These are phyloP conservation scores for Mitragyna speciosa DNA, from an alignment of 257 asterid genomes.

Conservation along the genomic window DNA sequence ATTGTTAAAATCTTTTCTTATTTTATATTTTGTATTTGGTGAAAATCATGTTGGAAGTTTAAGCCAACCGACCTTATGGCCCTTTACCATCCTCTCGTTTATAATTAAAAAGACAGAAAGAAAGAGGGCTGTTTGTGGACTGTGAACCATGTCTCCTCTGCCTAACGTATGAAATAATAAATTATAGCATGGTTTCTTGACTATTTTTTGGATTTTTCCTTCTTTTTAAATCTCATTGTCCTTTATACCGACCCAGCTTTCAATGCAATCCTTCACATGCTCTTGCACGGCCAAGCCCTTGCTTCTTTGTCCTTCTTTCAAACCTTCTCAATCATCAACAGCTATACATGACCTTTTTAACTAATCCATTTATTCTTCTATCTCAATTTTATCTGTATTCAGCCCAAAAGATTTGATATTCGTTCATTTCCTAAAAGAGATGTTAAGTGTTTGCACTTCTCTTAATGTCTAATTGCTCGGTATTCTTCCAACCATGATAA, in stretches of 20 bases:
- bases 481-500: too few relatives aligned
- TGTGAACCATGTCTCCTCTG: constrained; percentile 35
- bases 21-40: too few relatives aligned
- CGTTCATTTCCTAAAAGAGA: too few relatives aligned
- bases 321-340: not conserved
- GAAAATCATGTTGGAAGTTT: too few relatives aligned
- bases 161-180: constrained; percentile 39
- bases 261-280: constrained; percentile 47
- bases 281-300: constrained; percentile 32
- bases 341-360: too few relatives aligned
- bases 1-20: too few relatives aligned
- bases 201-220: constrained; percentile 31
- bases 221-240: constrained; percentile 3
- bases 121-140: constrained; percentile 25
- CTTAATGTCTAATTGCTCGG: too few relatives aligned
- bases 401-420: too few relatives aligned
- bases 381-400: too few relatives aligned
- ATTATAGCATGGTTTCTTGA: constrained; percentile 23
- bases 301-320: not conserved
- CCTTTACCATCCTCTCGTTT: constrained; percentile 31
- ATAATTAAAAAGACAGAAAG: constrained; percentile 21
- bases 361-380: too few relatives aligned
- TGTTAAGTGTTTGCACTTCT: too few relatives aligned
- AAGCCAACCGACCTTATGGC: not conserved
- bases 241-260: constrained; percentile 30